These are phyloP conservation scores for Septoria linicola DNA, from an alignment of 2,329 filamentous ascomycete species.

Conservation along the genomic window DNA sequence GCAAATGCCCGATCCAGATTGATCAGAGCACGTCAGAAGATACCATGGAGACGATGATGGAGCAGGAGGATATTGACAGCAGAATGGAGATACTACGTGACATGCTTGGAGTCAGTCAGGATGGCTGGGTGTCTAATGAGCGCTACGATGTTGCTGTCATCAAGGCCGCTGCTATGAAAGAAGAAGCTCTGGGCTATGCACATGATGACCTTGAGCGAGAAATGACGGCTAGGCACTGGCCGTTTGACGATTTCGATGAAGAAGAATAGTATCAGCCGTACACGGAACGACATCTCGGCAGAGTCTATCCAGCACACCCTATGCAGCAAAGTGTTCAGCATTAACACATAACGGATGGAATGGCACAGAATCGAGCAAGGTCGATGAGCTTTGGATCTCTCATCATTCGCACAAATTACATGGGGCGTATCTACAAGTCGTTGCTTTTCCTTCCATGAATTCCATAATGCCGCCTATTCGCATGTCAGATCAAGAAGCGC, in stretches of 20 bases:
- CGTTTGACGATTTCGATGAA: conserved; percentile 37
- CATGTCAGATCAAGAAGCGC: background rate
- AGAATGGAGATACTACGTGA: conserved; percentile 29
- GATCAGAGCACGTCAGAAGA: conserved; percentile 19
- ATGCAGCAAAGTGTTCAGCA: too few relatives aligned
- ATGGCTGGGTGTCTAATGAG: conserved; percentile 31
- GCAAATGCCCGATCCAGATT: conserved; percentile 24
- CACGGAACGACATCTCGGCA: too few relatives aligned
- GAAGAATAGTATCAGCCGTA: too few relatives aligned
- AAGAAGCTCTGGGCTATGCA: conserved; percentile 21
- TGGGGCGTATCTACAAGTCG: background rate
- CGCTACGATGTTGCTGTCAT: conserved; percentile 26
- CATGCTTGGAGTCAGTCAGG: conserved; percentile 21
- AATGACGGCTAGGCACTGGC: conserved; percentile 22
- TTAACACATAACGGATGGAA: too few relatives aligned
- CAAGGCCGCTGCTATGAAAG: conserved; percentile 29
- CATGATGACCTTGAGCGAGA: conserved; percentile 23
- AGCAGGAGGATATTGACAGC: conserved; percentile 30
- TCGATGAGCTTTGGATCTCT: background rate
- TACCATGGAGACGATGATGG: conserved; percentile 25
- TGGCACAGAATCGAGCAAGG: too few relatives aligned
- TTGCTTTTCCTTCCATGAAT: background rate
- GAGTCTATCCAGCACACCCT: too few relatives aligned
- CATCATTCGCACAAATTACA: background rate
- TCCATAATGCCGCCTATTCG: background rate